phyloP scores from a whole-genome alignment of 129 eudicot genomes.

The Flaveria brownii region DNA sequence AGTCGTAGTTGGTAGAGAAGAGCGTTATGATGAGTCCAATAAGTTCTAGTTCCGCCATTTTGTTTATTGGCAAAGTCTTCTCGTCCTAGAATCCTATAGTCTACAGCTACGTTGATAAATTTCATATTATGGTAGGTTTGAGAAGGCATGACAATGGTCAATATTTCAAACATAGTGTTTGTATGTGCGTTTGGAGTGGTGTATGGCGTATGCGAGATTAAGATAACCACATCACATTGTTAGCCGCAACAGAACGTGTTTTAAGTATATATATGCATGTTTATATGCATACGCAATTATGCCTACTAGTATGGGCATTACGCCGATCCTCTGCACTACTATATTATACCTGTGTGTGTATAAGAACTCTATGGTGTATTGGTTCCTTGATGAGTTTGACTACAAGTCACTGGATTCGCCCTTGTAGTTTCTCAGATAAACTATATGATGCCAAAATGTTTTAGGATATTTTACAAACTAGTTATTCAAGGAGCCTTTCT shows the following conservation, averaged over 20 bases:
- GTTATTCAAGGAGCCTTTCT: not conserved
- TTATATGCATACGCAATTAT: not conserved
- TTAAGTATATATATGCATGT: not conserved
- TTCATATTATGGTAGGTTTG: constrained; percentile 8
- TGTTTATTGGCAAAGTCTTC: constrained; percentile 15
- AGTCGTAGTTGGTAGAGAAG: not conserved
- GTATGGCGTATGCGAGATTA: not conserved
- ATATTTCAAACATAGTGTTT: not conserved
- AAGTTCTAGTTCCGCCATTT: not conserved
- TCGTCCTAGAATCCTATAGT: not conserved
- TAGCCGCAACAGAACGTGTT: not conserved
- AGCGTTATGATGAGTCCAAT: not conserved
- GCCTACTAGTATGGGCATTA: too few relatives aligned
- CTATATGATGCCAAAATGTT: not conserved
- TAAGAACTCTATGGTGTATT: not conserved
- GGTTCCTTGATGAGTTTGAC: not conserved
- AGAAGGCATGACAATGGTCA: constrained; percentile 1
- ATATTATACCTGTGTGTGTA: too few relatives aligned
- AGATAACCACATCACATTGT: not conserved
- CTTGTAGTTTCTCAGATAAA: not conserved
- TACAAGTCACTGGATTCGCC: not conserved
- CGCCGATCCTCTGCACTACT: too few relatives aligned
- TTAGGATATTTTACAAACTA: not conserved
- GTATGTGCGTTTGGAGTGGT: not conserved
- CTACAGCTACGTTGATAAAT: not conserved